Evolutionary conservation across 345 rosid genomes (phyloP).

Genomic region (Gossypium stocksii): DNA sequence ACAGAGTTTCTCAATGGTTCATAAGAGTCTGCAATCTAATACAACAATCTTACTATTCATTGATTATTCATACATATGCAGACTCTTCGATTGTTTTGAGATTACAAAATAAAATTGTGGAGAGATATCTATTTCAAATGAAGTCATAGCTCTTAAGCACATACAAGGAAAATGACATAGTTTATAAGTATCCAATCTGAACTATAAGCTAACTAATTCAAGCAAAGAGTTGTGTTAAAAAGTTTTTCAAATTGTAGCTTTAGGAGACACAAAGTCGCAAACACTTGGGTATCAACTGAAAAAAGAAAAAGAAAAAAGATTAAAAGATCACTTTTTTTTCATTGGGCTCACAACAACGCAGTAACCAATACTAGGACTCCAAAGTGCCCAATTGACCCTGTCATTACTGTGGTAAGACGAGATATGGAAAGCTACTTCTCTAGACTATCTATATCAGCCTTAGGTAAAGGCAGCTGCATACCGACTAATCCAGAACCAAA

Average conservation of each 20-base stretch:
- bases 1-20: not conserved
- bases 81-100: too few species aligned
- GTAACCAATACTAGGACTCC: not conserved
- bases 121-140: not conserved
- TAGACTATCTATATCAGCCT: not conserved
- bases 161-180: not conserved
- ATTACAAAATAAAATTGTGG: too few species aligned
- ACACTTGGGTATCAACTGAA: not conserved
- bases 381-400: not conserved
- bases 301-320: not conserved
- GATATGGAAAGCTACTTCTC: not conserved
- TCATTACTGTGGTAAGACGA: not conserved
- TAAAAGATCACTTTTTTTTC: not conserved
- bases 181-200: not conserved
- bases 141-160: not conserved
- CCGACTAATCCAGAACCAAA: not conserved
- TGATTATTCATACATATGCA: too few species aligned
- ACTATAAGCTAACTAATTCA: not conserved
- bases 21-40: not conserved
- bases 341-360: not conserved
- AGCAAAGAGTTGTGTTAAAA: not conserved
- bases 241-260: not conserved
- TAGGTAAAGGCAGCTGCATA: not conserved
- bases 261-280: not conserved
- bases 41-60: not conserved